These are phyloP conservation scores for Plasmodium reichenowi DNA, from an alignment of 169 alveolate genomes.

Conservation along the genomic window DNA sequence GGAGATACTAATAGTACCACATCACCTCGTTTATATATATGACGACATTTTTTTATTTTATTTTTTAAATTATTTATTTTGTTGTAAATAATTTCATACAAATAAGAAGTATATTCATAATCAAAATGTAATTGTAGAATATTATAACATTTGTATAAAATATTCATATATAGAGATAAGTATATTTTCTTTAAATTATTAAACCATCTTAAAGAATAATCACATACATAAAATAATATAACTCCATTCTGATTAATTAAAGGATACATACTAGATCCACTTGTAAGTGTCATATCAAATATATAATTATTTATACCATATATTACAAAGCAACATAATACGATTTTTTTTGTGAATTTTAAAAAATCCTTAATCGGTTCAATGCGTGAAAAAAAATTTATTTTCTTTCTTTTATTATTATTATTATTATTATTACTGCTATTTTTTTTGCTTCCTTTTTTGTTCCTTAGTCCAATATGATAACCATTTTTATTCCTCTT, in stretches of 20 bases:
- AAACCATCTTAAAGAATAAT: slow-evolving; percentile 32
- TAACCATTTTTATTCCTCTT: slow-evolving; percentile 17
- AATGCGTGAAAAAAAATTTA: slow-evolving; percentile 5
- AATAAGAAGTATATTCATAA: not conserved
- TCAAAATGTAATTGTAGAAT: slow-evolving; percentile 13
- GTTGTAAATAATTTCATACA: slow-evolving; percentile 21
- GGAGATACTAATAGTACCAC: slow-evolving; percentile 67
- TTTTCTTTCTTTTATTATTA: no score
- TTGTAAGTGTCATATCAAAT: slow-evolving; percentile 76
- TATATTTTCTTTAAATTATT: slow-evolving; percentile 14
- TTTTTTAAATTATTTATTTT: slow-evolving; percentile 14
- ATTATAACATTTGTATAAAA: slow-evolving; percentile 11
- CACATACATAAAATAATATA: slow-evolving; percentile 70
- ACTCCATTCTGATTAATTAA: slow-evolving; percentile 74
- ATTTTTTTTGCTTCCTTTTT: not conserved
- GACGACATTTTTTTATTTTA: slow-evolving; percentile 4
- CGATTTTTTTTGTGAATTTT: slow-evolving; percentile 56
- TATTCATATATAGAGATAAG: slow-evolving; percentile 18
- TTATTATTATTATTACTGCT: no score
- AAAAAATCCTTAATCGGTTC: slow-evolving; percentile 19
- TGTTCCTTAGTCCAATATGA: not conserved
- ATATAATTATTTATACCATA: slow-evolving; percentile 68
- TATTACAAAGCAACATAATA: slow-evolving; percentile 31
- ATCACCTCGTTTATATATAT: slow-evolving; percentile 70
- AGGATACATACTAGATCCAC: slow-evolving; percentile 78